Conservation (phyloP, 306 rosid species). For the Malus fusca region DNA sequence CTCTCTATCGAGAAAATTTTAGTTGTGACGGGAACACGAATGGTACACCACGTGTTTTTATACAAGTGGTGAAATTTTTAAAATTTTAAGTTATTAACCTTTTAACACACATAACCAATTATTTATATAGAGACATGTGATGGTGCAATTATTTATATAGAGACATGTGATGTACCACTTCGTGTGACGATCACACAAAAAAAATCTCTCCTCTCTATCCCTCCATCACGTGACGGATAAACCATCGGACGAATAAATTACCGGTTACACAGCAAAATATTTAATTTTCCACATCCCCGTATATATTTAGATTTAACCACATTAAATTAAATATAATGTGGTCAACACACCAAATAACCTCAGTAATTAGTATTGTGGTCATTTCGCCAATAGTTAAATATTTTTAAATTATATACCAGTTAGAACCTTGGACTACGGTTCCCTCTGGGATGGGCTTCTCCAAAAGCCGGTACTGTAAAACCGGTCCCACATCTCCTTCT, state of each 20-base stretch:
- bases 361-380: background rate
- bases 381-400: background rate
- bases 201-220: background rate
- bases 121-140: too few relatives aligned
- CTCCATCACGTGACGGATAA: background rate
- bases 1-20: too few relatives aligned
- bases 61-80: too few relatives aligned
- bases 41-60: too few relatives aligned
- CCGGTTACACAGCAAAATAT: background rate
- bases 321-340: background rate
- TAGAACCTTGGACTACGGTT: background rate
- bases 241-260: background rate
- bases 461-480: conserved; percentile 68
- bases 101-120: too few relatives aligned
- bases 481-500: conserved; percentile 86
- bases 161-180: too few relatives aligned
- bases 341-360: background rate
- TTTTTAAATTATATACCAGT: background rate
- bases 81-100: too few relatives aligned
- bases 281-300: background rate
- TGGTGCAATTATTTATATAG: too few relatives aligned
- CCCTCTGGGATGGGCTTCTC: conserved; percentile 78
- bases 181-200: too few relatives aligned
- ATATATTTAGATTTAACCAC: background rate
- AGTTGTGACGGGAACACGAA: too few relatives aligned